Evolutionary conservation across 2,329 filamentous ascomycete genomes (phyloP).

Genomic region (Botryosphaeria agaves): DNA sequence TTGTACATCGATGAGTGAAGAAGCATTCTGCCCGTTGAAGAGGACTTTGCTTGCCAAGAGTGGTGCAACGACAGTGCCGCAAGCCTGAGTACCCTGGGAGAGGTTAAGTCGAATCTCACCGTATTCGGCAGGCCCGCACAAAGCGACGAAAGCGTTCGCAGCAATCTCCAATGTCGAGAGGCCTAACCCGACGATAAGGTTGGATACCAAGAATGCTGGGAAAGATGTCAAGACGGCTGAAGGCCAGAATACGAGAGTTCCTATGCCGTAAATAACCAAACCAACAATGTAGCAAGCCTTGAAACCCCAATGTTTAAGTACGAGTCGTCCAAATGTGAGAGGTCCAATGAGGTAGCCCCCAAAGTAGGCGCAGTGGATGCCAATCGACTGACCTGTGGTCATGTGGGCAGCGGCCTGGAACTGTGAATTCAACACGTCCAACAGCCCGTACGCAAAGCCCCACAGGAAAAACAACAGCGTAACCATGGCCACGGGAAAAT

Average conservation of each 20-base stretch:
- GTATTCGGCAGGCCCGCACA: constrained; percentile 43
- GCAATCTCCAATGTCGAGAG: constrained; percentile 42
- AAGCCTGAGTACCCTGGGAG: constrained; percentile 43
- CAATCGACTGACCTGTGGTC: constrained; percentile 43
- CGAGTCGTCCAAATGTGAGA: constrained; percentile 42
- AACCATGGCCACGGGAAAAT: constrained; percentile 57
- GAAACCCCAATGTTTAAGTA: constrained; percentile 43
- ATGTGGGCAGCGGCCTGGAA: constrained; percentile 47
- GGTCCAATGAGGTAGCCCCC: constrained; percentile 55
- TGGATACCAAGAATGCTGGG: constrained; percentile 41
- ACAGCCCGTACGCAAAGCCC: constrained; percentile 78
- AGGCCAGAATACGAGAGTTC: constrained; percentile 45
- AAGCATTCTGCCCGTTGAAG: constrained; percentile 26
- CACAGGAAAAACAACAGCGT: constrained; percentile 74
- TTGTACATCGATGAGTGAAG: constrained; percentile 40
- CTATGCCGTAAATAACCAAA: constrained; percentile 43
- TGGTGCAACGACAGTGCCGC: constrained; percentile 41
- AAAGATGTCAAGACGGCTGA: constrained; percentile 45
- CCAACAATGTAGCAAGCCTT: constrained; percentile 44
- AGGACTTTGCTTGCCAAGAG: constrained; percentile 41
- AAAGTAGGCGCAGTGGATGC: constrained; percentile 55
- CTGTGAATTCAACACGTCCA: constrained; percentile 63
- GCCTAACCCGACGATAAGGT: constrained; percentile 44
- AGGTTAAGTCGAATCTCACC: constrained; percentile 42
- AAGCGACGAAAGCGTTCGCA: constrained; percentile 43